A percentile compares a stretch with the other conserved stretches of the same genome.
Conservation (phyloP, 768 basidiomycete genomes). For the Russula foetens region DNA sequence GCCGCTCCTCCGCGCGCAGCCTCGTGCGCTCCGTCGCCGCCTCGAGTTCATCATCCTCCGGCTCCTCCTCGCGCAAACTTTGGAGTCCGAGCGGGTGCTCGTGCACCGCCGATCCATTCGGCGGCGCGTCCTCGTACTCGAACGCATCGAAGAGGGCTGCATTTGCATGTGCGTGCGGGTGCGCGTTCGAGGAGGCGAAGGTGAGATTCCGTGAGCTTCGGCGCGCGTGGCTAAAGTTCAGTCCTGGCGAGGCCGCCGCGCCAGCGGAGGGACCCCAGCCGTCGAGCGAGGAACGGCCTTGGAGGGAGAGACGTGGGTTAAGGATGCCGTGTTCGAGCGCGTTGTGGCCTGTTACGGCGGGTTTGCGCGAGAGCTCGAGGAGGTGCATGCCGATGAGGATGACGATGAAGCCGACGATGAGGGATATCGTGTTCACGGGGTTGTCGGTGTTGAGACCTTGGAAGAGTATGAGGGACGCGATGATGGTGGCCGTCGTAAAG, state of each 20-base stretch:
- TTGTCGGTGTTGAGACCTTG: constrained; percentile 92
- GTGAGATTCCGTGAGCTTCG: constrained; percentile 68
- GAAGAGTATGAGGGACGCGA: constrained; percentile 94
- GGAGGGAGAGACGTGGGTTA: constrained; percentile 73
- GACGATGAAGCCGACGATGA: constrained; percentile 82
- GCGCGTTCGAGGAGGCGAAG: too few relatives aligned
- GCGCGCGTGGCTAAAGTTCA: constrained; percentile 27
- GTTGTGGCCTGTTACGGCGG: constrained; percentile 42
- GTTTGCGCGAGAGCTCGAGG: constrained; percentile 68
- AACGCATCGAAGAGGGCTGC: constrained; percentile 76
- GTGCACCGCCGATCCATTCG: constrained; percentile 24
- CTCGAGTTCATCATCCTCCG: constrained; percentile 37
- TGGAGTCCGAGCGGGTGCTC: constrained; percentile 51
- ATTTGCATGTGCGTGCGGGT: constrained; percentile 57
- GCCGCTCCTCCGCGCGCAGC: constrained; percentile 32
- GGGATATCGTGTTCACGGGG: constrained; percentile 73
- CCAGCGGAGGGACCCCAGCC: constrained; percentile 45
- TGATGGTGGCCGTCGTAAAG: constrained; percentile 88
- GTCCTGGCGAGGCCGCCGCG: constrained; percentile 24
- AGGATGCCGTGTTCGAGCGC: constrained; percentile 59
- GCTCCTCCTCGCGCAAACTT: constrained; percentile 58
- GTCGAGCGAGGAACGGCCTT: constrained; percentile 75
- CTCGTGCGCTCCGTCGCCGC: constrained; percentile 39
- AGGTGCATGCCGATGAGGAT: constrained; percentile 98
- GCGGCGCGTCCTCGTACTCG: constrained; percentile 60